Base-by-base conservation (phyloP, 192 early-diverging fungal genomes). In the Coemansia pectinata region DNA sequence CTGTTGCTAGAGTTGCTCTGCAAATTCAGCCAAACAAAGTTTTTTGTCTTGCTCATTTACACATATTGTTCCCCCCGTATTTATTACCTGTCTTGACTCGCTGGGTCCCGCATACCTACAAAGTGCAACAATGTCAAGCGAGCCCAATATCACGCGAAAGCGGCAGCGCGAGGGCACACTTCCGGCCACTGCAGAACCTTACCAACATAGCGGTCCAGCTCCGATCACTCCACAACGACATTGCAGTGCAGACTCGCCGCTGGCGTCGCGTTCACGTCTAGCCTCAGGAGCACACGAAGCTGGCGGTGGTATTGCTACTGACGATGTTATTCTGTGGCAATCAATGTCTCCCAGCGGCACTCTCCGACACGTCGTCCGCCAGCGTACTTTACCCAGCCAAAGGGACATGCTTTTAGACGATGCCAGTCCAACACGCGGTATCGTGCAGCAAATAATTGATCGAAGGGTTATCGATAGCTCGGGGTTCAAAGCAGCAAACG, bases 261-360 rank as follows among this genome's bases (percentile, higher is more conserved):
- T 75, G 10, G 45, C 63, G 15, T 52, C 31, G 36, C 48, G 69
- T 34, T 62, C 62, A 38, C 60, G 55, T 8, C n/a, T 40, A 34
- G 29, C 62, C 31, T 12, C 45, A 29, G 60, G 39, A 19, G 0
- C 58, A 25, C 11, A 38, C 10, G 59, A 39, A 11, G 62, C 45
- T 21, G 45, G 38, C 21, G 59, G 19, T 69, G 23, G 39, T 19
- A 3, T 34, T 23, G 33, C 40, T 3, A 17, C 67, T 15, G 58
- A 68, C 44, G 79, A 77, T 42, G 63, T 74, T 4, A 74, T 83
- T 39, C 63, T 74, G 45, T 83, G 81, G 81, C 69, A 78, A 63
- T 42, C 81, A 41, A 74, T 75, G 69, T 83, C 81, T 25, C 81
- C 81, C 6, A 76, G 69, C 55, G 72, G 76, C 29, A 83, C 81